Percentiles rank a stretch among this genome's conserved stretches.
Evolutionary conservation across 768 basidiomycete species (phyloP).

Genomic region (Rhodotorula taiwanensis): DNA sequence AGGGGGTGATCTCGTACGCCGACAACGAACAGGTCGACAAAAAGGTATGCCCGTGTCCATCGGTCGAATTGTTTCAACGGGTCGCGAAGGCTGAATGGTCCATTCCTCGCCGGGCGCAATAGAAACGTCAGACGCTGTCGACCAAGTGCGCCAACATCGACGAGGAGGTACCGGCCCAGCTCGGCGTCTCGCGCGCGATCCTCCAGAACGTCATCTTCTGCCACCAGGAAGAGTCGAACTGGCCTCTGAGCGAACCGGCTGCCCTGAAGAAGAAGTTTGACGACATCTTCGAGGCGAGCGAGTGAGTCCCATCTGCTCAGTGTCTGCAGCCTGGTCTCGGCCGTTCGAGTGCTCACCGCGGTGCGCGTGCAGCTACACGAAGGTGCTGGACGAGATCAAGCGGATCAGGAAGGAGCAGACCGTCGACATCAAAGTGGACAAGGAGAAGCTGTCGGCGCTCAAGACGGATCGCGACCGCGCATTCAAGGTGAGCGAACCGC

Average conservation of each 20-base stretch:
- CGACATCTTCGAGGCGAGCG: slow-evolving; percentile 97
- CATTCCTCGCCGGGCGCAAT: no score
- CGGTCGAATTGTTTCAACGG: neutral
- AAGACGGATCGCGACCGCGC: slow-evolving; percentile 74
- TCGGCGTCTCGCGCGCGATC: slow-evolving; percentile 96
- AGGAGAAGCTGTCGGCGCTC: slow-evolving; percentile 62
- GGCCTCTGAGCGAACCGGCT: slow-evolving; percentile 88
- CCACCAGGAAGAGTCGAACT: slow-evolving; percentile 97
- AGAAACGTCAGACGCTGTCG: slow-evolving; percentile 77
- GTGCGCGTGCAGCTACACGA: slow-evolving; percentile 68
- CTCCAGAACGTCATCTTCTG: slow-evolving; percentile 99
- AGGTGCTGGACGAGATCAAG: slow-evolving; percentile 90
- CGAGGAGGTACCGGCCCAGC: slow-evolving; percentile 78
- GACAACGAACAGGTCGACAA: slow-evolving; percentile 61
- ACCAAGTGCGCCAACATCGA: slow-evolving; percentile 98
- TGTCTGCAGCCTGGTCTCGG: neutral
- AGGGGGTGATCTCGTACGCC: slow-evolving; percentile 73
- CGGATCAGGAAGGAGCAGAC: slow-evolving; percentile 78
- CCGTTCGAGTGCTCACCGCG: neutral
- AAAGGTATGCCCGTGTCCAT: slow-evolving; percentile 56
- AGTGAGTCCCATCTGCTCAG: slow-evolving; percentile 50
- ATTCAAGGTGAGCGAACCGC: slow-evolving; percentile 54
- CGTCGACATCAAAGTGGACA: slow-evolving; percentile 83
- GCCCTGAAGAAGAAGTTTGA: slow-evolving; percentile 98
- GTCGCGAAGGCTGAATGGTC: neutral